Base-by-base conservation (phyloP, 495 filamentous ascomycete genomes). In the Penicillium fimorum region DNA sequence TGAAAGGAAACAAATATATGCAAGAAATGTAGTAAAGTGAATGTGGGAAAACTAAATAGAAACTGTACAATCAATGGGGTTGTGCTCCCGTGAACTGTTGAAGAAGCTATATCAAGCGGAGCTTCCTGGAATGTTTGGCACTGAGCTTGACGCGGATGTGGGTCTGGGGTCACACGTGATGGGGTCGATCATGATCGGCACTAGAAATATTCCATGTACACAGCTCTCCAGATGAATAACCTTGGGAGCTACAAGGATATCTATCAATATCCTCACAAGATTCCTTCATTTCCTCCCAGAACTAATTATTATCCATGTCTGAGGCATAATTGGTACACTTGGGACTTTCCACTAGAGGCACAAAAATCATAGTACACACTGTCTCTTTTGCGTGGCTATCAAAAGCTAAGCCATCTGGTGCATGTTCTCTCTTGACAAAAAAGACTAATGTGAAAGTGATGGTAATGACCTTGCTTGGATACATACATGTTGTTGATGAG, bases 141-240 rank as follows among this genome's bases (percentile, higher is more conserved):
- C 53, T 27, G 53, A 48, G 24, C 45, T 56, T 47, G 53, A 56
- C 53, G 53, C 53, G 45, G 53, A 20, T 56, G 53, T 56, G 53
- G 53, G 53, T 56, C 53, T 30, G 44, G 33, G 40, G 27, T 10
- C 12, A n/a, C 53, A 56, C 53, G 53, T 56, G 53, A 56, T 43
- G 37, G 35, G 48, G 49, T 41, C 49, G 49, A 51, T 51, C 49
- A 41, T 20, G 18, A 47, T 47, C 45, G 45, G 15, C 45, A 32
- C 44, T 27, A 25, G 4, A 29, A 47, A 17, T 15, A n/a, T 8
- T 17, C 15, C 7, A 38, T 2, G n/a, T 8, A 38, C n/a, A 38
- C 33, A 37, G 33, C n/a, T n/a, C 15, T 38, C 6, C 7, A 15
- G 33, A 12, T 37, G 17, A 17, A 38, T 17, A 17, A 38, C 7